phyloP scores from a whole-genome alignment of 2,329 filamentous ascomycete species.

The Botrytis fragariae region DNA sequence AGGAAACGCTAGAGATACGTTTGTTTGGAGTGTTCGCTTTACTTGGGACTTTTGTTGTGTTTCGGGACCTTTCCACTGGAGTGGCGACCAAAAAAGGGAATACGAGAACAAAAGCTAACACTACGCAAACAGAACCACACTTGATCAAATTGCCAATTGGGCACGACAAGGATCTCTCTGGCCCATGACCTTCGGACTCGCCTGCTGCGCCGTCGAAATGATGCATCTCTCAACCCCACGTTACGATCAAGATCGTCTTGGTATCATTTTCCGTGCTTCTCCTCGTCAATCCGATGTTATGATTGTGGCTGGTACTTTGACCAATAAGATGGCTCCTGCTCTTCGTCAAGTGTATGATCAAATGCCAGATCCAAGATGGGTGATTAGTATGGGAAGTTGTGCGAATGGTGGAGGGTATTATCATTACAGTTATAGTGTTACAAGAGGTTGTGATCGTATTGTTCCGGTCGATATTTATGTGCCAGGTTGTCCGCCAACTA shows the following conservation, averaged over 20 bases:
- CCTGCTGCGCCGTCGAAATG: constrained; percentile 89
- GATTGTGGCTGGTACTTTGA: constrained; percentile 90
- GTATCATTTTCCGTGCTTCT: constrained; percentile 87
- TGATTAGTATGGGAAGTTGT: constrained; percentile 78
- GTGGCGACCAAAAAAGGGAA: neutral
- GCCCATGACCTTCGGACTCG: constrained; percentile 86
- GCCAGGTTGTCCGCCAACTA: constrained; percentile 66
- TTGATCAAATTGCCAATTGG: constrained; percentile 82
- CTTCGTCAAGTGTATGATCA: constrained; percentile 91
- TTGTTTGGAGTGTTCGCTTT: neutral
- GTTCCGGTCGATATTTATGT: constrained; percentile 80
- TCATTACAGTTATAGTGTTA: constrained; percentile 79
- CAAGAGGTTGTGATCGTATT: constrained; percentile 72
- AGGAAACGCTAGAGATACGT: no score
- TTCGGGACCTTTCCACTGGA: neutral
- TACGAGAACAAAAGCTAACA: constrained; percentile 7
- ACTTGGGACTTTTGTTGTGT: neutral
- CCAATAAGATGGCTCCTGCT: constrained; percentile 94
- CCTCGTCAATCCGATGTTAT: constrained; percentile 87
- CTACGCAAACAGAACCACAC: constrained; percentile 57
- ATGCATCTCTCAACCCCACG: constrained; percentile 86
- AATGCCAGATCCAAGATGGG: constrained; percentile 91
- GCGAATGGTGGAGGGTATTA: constrained; percentile 85
- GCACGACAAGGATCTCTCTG: constrained; percentile 79
- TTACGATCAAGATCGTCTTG: constrained; percentile 84